Evolutionary conservation across 2,329 filamentous ascomycete species (phyloP).

Genomic region (Clonostachys rosea): DNA sequence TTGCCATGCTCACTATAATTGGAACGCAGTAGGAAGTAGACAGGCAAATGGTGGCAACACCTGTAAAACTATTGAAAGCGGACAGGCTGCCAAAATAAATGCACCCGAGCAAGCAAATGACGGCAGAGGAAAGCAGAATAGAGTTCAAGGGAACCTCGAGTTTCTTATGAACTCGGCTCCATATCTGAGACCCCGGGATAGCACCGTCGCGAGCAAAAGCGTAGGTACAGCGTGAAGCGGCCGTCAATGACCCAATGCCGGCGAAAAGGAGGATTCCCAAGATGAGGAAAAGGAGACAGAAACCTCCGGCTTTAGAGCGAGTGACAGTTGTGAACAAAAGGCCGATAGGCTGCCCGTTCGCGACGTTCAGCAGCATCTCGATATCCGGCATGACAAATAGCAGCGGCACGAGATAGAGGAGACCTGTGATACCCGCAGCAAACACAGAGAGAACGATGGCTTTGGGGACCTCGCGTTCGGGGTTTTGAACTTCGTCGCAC

Average conservation of each 20-base stretch:
- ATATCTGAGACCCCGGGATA: constrained; percentile 64
- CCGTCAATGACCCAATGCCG: constrained; percentile 71
- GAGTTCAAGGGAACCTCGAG: constrained; percentile 69
- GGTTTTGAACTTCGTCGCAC: constrained; percentile 57
- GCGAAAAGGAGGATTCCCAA: constrained; percentile 75
- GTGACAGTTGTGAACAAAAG: constrained; percentile 72
- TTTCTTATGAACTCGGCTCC: constrained; percentile 58
- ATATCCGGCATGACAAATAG: constrained; percentile 73
- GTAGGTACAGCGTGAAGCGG: constrained; percentile 69
- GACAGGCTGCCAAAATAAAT: constrained; percentile 77
- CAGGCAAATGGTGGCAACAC: constrained; percentile 75
- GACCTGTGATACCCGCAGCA: constrained; percentile 61
- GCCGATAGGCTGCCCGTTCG: constrained; percentile 72
- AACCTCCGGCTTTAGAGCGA: constrained; percentile 67
- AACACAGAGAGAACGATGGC: constrained; percentile 64
- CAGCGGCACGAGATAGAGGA: constrained; percentile 64
- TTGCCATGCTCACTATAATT: constrained; percentile 65
- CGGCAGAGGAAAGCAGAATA: constrained; percentile 60
- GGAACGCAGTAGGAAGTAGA: constrained; percentile 73
- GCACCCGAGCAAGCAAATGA: constrained; percentile 68
- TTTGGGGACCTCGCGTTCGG: constrained; percentile 56
- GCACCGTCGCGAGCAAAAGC: constrained; percentile 73
- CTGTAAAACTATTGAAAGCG: constrained; percentile 76
- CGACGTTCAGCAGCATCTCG: constrained; percentile 54
- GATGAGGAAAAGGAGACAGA: constrained; percentile 71